Percentiles rank a stretch among this genome's conserved stretches.
These are phyloP conservation scores for Metarhizium brunneum DNA, from an alignment of 2,329 filamentous ascomycete species.

Conservation along the genomic window DNA sequence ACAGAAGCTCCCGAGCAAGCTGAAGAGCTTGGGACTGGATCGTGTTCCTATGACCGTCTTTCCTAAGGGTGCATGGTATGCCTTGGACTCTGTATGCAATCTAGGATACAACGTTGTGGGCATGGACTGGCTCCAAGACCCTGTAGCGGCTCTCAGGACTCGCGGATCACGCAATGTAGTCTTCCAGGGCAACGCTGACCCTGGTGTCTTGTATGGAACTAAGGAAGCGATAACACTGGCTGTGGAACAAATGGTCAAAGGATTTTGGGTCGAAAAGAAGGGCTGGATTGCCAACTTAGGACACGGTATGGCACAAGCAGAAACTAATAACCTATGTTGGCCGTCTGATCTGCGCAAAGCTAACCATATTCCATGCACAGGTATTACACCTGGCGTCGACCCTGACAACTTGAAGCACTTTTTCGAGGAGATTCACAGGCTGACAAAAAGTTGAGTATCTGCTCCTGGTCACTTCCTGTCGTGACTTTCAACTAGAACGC, in stretches of 20 bases:
- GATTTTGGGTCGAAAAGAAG: conserved; percentile 71
- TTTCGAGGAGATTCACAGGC: conserved; percentile 81
- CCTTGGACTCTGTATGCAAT: conserved; percentile 76
- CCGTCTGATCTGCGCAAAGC: neutral
- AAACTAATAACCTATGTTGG: conserved; percentile 7
- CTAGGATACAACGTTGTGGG: conserved; percentile 90
- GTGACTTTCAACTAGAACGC: neutral
- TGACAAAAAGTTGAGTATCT: conserved; percentile 35
- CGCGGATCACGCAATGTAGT: conserved; percentile 66
- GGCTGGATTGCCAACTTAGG: conserved; percentile 97
- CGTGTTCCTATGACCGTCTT: conserved; percentile 95
- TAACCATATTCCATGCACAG: conserved; percentile 30
- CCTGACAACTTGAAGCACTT: conserved; percentile 90
- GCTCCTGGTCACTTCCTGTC: neutral
- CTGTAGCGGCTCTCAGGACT: conserved; percentile 71
- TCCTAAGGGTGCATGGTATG: conserved; percentile 95
- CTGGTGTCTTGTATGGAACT: conserved; percentile 82
- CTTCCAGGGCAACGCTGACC: conserved; percentile 92
- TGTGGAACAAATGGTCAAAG: conserved; percentile 78
- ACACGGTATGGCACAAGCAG: conserved; percentile 51
- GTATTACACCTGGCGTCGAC: conserved; percentile 89
- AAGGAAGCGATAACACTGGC: conserved; percentile 70
- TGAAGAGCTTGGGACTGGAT: conserved; percentile 67
- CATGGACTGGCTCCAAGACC: conserved; percentile 89
- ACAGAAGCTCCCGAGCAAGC: conserved; percentile 62